Conservation (phyloP, 2,329 filamentous ascomycete species). For the Akanthomyces lecanii region DNA sequence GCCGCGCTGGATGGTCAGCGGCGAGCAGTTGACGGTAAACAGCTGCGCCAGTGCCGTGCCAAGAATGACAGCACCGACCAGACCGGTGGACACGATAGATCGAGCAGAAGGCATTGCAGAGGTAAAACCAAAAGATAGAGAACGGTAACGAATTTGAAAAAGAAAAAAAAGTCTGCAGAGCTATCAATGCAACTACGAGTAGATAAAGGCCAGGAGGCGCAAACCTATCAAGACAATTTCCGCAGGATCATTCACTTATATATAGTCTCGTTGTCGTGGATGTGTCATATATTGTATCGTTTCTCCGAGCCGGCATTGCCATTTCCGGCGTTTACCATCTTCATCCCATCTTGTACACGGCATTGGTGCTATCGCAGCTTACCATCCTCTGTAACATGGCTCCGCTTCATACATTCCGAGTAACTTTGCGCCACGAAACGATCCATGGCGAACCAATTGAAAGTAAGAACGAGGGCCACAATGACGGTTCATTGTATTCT, state of each 20-base stretch:
- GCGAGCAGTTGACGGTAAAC: constrained; percentile 27
- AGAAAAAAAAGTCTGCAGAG: neutral
- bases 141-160: no score
- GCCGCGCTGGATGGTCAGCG: constrained; percentile 39
- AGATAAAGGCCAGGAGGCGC: no score
- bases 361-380: neutral
- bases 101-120: neutral
- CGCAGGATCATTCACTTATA: neutral
- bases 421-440: neutral
- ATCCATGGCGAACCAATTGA: neutral
- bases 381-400: neutral
- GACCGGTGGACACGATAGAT: neutral
- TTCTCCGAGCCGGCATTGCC: neutral
- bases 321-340: neutral
- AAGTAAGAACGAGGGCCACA: neutral
- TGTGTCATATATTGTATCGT: neutral
- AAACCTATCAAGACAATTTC: neutral
- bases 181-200: neutral
- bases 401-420: neutral
- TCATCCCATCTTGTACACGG: neutral
- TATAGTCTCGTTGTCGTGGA: neutral
- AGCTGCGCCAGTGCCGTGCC: constrained; percentile 15
- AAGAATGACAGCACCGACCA: neutral
- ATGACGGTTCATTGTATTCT: neutral
- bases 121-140: no score